These are phyloP conservation scores for Pythium myriotylum DNA, from an alignment of 352 stramenopile species.

Conservation along the genomic window DNA sequence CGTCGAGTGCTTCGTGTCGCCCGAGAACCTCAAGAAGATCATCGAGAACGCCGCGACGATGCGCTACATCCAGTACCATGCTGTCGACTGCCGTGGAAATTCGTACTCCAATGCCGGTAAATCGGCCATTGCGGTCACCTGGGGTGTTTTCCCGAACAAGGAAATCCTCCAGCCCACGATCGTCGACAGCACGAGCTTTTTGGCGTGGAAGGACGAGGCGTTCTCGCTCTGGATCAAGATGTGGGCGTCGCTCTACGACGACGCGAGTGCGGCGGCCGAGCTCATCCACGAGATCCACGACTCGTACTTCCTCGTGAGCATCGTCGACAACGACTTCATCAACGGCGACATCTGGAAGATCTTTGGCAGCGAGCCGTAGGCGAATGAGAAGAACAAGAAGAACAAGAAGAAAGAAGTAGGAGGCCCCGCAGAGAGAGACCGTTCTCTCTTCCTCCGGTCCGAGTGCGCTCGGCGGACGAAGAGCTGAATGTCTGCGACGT, in stretches of 20 bases:
- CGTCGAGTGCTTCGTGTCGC: constrained; percentile 98
- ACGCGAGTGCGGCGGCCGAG: constrained; percentile 85
- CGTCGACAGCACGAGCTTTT: constrained; percentile 97
- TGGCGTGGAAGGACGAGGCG: constrained; percentile 96
- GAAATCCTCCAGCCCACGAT: constrained; percentile 97
- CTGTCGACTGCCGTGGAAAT: constrained; percentile 88
- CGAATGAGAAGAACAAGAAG: not conserved
- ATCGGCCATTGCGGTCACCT: constrained; percentile 96
- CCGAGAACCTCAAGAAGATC: constrained; percentile 90
- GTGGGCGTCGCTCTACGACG: constrained; percentile 97
- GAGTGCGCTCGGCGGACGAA: constrained; percentile 17
- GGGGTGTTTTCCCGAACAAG: constrained; percentile 97
- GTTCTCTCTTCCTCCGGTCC: constrained; percentile 20
- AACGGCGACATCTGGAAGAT: constrained; percentile 87
- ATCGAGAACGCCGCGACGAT: constrained; percentile 88
- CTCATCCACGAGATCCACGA: constrained; percentile 96
- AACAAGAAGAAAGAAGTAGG: constrained; percentile 1
- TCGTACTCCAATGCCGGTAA: constrained; percentile 90
- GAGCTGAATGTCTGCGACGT: constrained; percentile 9
- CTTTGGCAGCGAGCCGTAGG: constrained; percentile 41
- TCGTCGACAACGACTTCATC: constrained; percentile 99
- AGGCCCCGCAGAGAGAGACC: too few species aligned
- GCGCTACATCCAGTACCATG: constrained; percentile 89
- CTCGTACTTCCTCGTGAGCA: constrained; percentile 97
- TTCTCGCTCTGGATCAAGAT: constrained; percentile 96